Evolutionary conservation across 2,329 filamentous ascomycete genomes (phyloP), one percentile per base, ranked within the genome.

Genomic region (Penicillium sp.): DNA sequence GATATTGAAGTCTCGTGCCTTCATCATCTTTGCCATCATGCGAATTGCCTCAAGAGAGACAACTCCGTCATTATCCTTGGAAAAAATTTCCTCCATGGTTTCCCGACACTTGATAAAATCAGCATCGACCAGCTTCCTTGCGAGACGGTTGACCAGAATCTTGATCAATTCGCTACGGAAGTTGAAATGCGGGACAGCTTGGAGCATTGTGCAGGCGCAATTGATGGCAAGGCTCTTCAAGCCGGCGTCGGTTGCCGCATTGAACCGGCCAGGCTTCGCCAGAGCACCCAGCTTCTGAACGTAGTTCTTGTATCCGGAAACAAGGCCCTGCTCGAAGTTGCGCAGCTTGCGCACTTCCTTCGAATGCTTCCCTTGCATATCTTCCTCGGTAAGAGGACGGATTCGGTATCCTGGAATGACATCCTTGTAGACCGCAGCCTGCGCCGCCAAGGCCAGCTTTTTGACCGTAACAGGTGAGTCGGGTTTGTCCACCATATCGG

Each of bases 371-470:
- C 89, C 89, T 61, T 86, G 85, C 73, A 89, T 84, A 49, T 89
- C 88, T 35, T 92, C 90, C 63, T 96, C 92, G 0, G 85, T 83
- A 4, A 92, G 81, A 1, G 92, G 91, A 19, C 95, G 89, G 81
- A 99, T 98, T 63, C 95, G 86, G 76, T 99, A 99, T 24, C 95
- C 95, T 0, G 95, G 95, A 62, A 99, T 98, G 51, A 97, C 86
- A 78, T 98, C 95, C 76, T 94, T 97, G 83, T 94, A 99, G 13
- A 98, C 88, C 0, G 93, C 87, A 75, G 95, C 85, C 78, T 97
- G 93, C 24, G 95, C 92, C 53, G 89, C 91, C 66, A 99, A 81
- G 7, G 91, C 89, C 63, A 99, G 84, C 78, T 96, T 97, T 80
- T 91, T 89, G 56, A 99, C 89, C 1, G 90, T 88, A 15, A 86